phyloP scores from a whole-genome alignment of 1,284 basidiomycete genomes.

The Waitea zeae region DNA sequence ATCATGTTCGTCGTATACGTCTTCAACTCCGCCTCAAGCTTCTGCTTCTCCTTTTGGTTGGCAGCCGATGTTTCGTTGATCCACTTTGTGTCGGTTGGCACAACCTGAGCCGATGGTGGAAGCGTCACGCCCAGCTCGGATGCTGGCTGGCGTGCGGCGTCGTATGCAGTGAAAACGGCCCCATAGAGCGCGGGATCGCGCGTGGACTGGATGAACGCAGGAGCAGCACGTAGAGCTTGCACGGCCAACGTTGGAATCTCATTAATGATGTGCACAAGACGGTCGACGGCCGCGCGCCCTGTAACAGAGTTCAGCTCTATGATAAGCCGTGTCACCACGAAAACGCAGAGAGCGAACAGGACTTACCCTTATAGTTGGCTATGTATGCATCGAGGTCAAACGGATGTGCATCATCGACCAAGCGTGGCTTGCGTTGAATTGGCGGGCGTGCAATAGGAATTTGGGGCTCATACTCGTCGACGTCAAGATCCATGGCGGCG shows the following conservation, averaged over 20 bases:
- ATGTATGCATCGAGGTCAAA: conserved; percentile 65
- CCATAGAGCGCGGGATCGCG: conserved; percentile 47
- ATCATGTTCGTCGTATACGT: conserved; percentile 84
- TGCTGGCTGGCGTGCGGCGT: conserved; percentile 26
- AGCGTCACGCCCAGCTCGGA: conserved; percentile 22
- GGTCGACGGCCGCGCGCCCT: conserved; percentile 55
- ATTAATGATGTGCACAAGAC: conserved; percentile 47
- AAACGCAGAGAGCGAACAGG: background rate
- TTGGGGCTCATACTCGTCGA: too few species aligned
- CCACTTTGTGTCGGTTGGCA: conserved; percentile 43
- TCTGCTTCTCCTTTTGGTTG: conserved; percentile 49
- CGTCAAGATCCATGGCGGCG: too few species aligned
- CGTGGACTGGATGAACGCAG: conserved; percentile 40
- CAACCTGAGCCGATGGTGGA: conserved; percentile 27
- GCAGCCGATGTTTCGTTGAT: conserved; percentile 38
- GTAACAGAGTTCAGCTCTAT: too few species aligned
- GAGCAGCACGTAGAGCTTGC: conserved; percentile 47
- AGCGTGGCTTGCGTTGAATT: too few species aligned
- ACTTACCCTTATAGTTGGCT: conserved; percentile 40
- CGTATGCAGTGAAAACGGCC: conserved; percentile 35
- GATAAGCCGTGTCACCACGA: background rate
- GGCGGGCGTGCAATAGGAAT: too few species aligned
- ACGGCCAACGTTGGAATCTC: conserved; percentile 47
- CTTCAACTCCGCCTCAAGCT: conserved; percentile 78
- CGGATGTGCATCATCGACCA: conserved; percentile 61